Evolutionary conservation across 345 rosid genomes (phyloP).

Genomic region (Chamaenerion angustifolium): DNA sequence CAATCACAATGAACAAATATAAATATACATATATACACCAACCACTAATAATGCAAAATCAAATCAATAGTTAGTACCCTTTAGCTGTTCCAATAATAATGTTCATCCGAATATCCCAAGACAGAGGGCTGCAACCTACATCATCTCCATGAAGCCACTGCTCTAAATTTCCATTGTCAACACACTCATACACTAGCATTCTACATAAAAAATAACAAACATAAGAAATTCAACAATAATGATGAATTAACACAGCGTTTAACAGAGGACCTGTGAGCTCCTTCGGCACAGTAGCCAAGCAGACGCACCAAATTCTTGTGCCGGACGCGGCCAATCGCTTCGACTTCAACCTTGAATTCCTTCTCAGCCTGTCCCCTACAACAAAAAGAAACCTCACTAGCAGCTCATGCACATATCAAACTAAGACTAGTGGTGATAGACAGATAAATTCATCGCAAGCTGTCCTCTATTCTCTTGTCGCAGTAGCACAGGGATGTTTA

Average conservation of each 20-base stretch:
- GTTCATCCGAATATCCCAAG: constrained; percentile 80
- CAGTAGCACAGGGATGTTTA: neutral
- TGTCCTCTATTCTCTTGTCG: too few relatives aligned
- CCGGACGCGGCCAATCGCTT: constrained; percentile 88
- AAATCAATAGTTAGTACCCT: constrained; percentile 24
- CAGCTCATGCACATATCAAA: neutral
- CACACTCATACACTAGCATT: constrained; percentile 85
- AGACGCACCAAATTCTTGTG: constrained; percentile 93
- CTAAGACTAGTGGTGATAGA: too few relatives aligned
- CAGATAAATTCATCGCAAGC: too few relatives aligned
- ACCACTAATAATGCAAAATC: neutral
- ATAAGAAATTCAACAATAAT: neutral
- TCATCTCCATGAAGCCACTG: constrained; percentile 91
- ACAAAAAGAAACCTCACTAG: constrained; percentile 2
- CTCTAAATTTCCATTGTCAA: constrained; percentile 81
- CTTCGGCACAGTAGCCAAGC: constrained; percentile 94
- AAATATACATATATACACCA: too few relatives aligned
- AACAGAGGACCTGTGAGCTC: constrained; percentile 61
- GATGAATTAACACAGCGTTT: neutral
- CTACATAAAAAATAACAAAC: constrained; percentile 14
- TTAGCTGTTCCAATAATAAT: constrained; percentile 71
- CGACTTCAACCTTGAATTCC: constrained; percentile 95
- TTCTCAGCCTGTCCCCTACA: constrained; percentile 89
- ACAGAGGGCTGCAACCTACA: constrained; percentile 62
- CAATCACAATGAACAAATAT: neutral